These are phyloP conservation scores for Zymoseptoria pseudotritici DNA, from an alignment of 2,329 filamentous ascomycete species.

Conservation along the genomic window DNA sequence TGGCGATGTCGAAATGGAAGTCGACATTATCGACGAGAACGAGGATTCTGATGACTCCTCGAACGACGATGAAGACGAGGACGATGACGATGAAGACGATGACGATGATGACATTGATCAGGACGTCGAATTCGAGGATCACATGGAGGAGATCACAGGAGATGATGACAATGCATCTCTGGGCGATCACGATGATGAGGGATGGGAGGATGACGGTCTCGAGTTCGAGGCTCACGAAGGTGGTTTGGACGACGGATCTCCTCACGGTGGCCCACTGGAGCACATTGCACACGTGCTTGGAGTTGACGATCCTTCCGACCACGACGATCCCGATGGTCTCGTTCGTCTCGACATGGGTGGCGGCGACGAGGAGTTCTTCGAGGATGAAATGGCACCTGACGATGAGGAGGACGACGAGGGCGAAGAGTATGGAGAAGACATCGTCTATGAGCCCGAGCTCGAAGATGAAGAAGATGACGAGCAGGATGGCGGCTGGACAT, in stretches of 20 bases:
- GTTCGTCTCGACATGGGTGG: conserved; percentile 34
- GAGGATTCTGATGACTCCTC: conserved; percentile 51
- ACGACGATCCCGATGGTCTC: conserved; percentile 29
- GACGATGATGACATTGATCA: conserved; percentile 51
- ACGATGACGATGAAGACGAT: conserved; percentile 53
- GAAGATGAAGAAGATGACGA: conserved; percentile 33
- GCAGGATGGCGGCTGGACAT: conserved; percentile 20
- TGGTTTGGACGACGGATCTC: conserved; percentile 42
- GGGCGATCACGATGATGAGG: conserved; percentile 40
- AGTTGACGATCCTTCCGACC: conserved; percentile 29
- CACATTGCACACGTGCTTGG: conserved; percentile 35
- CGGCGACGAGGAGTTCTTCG: conserved; percentile 44
- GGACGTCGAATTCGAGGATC: conserved; percentile 48
- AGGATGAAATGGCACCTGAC: conserved; percentile 53
- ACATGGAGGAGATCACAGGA: conserved; percentile 40
- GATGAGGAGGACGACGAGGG: conserved; percentile 44
- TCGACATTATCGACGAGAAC: conserved; percentile 76
- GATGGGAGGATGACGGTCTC: conserved; percentile 37
- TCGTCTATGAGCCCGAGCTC: conserved; percentile 48
- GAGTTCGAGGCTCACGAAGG: conserved; percentile 32
- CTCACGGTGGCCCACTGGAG: conserved; percentile 28
- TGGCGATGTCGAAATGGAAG: conserved; percentile 57
- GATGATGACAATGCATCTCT: conserved; percentile 43
- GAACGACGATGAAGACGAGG: conserved; percentile 51
- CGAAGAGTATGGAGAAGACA: conserved; percentile 64